phyloP scores from a whole-genome alignment of 1,284 basidiomycete genomes.

The Hortiboletus rubellus region DNA sequence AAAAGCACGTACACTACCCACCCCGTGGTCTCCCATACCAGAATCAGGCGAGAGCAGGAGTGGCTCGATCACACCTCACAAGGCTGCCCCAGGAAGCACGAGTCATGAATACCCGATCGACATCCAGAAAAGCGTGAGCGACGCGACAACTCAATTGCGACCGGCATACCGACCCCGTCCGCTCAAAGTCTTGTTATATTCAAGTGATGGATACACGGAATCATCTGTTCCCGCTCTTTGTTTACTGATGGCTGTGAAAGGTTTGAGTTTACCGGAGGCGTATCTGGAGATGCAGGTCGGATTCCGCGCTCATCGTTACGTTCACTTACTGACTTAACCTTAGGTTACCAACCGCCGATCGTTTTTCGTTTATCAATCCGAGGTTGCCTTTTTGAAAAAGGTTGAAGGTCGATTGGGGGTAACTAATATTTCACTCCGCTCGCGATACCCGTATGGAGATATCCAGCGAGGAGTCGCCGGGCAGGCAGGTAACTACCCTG shows the following conservation, averaged over 20 bases:
- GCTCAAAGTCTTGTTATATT: constrained; percentile 70
- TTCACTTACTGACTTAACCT: not conserved
- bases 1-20: constrained; percentile 11
- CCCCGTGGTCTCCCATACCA: constrained; percentile 29
- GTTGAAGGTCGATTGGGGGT: constrained; percentile 61
- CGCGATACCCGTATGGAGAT: constrained; percentile 32
- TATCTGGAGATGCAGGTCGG: constrained; percentile 77
- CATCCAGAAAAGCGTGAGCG: constrained; percentile 8
- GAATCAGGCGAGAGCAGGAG: constrained; percentile 18
- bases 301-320: not conserved
- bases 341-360: constrained; percentile 66
- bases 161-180: constrained; percentile 47
- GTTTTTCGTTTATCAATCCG: constrained; percentile 92
- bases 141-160: not conserved
- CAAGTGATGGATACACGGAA: constrained; percentile 88
- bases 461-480: constrained; percentile 19
- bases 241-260: constrained; percentile 82
- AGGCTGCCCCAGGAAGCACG: not conserved
- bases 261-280: constrained; percentile 78
- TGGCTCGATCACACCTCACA: constrained; percentile 17
- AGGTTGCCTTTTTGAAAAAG: constrained; percentile 73
- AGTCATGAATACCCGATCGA: constrained; percentile 19
- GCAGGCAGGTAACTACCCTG: constrained; percentile 21
- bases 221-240: constrained; percentile 85
- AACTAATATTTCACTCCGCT: constrained; percentile 24